Evolutionary conservation across 2,329 filamentous ascomycete genomes (phyloP), one percentile per base, ranked within the genome.

Genomic region (Cadophora gregata): DNA sequence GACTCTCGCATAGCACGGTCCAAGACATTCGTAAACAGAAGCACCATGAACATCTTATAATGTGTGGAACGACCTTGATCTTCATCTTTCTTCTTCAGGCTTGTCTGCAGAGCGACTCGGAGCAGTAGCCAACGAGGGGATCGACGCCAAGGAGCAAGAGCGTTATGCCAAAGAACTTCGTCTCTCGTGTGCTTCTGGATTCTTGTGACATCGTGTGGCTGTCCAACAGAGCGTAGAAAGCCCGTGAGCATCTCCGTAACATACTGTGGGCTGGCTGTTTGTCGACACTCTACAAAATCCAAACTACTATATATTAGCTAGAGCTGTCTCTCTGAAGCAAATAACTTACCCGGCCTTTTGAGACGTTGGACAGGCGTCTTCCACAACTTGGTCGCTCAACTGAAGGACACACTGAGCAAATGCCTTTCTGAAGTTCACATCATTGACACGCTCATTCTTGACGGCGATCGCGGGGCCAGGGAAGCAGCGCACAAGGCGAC

Each of bases 121-220:
- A 88, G 63, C 0, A 88, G 76, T 0, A 89, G 77, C 85, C 85
- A 89, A 0, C 84, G 65, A 0, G 85, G 78, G 8, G 85, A 87
- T 53, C 83, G 75, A 12, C 81, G 77, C 86, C 85, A 88, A 0
- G 83, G 83, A 0, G 59, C 47, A 0, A 66, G 67, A 16, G 66
- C 64, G 62, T 75, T 58, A 2, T 71, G 65, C 77, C 79, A 87
- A 12, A 84, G 65, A 0, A 87, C 80, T 19, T 88, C 85, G 47
- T 88, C 85, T 1, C 84, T 81, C 0, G 83, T 84, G 31, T 82
- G 77, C 66, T 88, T 89, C 51, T 69, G 76, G 19, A 88, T 78
- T 0, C 77, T 75, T 0, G 55, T 6, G 0, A 71, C 70, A 0
- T 73, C 19, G 5, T 68, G 63, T 0, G 73, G 65, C 1, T 69